Base-by-base conservation (phyloP, 2,329 filamentous ascomycete genomes). In the Polychaeton citri region DNA sequence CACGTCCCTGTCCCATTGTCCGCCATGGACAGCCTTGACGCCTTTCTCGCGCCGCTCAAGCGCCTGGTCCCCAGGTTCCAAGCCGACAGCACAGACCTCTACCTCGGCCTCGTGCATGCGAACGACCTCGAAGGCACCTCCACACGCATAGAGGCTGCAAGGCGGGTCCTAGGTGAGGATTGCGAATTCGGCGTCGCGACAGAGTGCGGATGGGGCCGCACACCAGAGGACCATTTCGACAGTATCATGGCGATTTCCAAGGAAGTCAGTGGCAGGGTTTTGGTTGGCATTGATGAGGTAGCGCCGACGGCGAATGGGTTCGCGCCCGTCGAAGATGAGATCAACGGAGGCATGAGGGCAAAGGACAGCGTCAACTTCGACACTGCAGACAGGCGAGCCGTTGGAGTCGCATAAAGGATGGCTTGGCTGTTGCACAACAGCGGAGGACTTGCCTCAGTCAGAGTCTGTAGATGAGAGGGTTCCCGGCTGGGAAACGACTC, bases 1-100 rank as follows among this genome's bases (percentile, higher is more conserved):
- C 64, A 68, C 38, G 53, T 65, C 46, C 63, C 64, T 2, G 63
- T 68, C 2, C 62, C 63, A 0, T 60, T 55, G 35, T 43, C 41
- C 15, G 51, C 52, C 9, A 44, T 59, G 10, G 47, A 45, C 10
- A 58, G 64, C 15, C 43, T 54, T 39, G 46, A 45, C 2, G 50
- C 42, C 3, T 68, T 63, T 41, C 60, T 60, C 35, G 51, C 40
- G 13, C 60, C 64, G 2, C 43, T 67, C 38, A 54, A 50, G 32
- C 37, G 52, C 0, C 35, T 53, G 3, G 19, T 45, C 3, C 49
- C 49, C 5, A 34, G 43, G 8, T 38, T 66, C 21, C 42, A 53
- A 13, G 36, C 55, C 24, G 44, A 52, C 5, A 40, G 52, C 5
- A 57, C 54, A 1, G 53, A 60, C 37, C 38, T 66, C 5, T 62